Evolutionary conservation across 225 moss, liverwort and hornwort species (phyloP).

Genomic region (Pseudoscleropodium purum): DNA sequence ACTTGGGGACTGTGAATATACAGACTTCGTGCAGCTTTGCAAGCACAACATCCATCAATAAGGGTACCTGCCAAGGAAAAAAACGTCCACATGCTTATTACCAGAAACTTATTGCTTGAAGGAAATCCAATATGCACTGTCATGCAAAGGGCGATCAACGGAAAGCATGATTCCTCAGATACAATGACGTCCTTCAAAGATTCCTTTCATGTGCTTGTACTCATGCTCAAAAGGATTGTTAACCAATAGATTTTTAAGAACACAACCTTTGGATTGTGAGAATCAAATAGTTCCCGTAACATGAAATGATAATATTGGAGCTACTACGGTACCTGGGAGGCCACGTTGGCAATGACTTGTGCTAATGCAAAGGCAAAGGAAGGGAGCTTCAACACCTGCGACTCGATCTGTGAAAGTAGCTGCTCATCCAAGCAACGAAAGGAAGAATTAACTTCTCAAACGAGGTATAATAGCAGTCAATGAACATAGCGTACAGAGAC

Average conservation of each 20-base stretch:
- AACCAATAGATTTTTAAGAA: neutral
- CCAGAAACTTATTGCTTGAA: neutral
- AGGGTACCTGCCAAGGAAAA: conserved; percentile 52
- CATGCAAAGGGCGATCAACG: neutral
- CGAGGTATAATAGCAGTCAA: neutral
- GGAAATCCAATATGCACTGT: neutral
- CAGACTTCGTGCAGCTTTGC: conserved; percentile 91
- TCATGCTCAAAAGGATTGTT: neutral
- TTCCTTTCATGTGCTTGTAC: neutral
- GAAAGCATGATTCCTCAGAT: neutral
- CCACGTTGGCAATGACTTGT: conserved; percentile 87
- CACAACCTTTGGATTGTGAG: neutral
- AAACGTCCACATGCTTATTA: neutral
- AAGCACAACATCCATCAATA: conserved; percentile 78
- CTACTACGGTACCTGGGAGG: conserved; percentile 51
- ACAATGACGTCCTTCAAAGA: neutral
- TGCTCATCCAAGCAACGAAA: conserved; percentile 26
- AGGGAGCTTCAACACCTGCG: conserved; percentile 76
- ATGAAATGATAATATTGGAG: neutral
- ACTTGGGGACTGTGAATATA: conserved; percentile 82
- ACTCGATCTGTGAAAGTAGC: conserved; percentile 82
- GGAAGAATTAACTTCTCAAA: neutral
- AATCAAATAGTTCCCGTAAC: neutral
- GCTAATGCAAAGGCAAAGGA: conserved; percentile 80
- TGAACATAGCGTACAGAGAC: neutral